These are phyloP conservation scores for Neonectria hederae DNA, from an alignment of 2,329 filamentous ascomycete species.

Conservation along the genomic window DNA sequence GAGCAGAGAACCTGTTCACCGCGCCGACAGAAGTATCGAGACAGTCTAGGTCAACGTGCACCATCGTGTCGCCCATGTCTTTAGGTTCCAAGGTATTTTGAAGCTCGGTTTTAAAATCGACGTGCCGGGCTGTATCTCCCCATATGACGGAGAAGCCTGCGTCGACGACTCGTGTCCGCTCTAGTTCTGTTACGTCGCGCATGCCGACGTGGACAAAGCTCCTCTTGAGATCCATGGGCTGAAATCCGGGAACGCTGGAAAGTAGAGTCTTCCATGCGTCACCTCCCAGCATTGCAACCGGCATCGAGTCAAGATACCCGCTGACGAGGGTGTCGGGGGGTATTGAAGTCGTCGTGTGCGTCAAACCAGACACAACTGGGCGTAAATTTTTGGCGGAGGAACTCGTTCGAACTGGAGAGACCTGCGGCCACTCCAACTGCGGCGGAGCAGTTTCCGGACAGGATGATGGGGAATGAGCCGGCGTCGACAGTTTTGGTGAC, in stretches of 20 bases:
- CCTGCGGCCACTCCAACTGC: constrained; percentile 50
- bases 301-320: constrained; percentile 43
- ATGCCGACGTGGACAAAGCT: constrained; percentile 40
- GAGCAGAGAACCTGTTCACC: constrained; percentile 49
- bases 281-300: constrained; percentile 40
- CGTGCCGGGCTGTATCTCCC: constrained; percentile 31
- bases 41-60: constrained; percentile 50
- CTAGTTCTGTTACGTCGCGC: constrained; percentile 43
- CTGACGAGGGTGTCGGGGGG: constrained; percentile 38
- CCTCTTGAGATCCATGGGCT: constrained; percentile 27
- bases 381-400: constrained; percentile 8
- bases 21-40: constrained; percentile 46
- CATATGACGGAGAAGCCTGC: constrained; percentile 45
- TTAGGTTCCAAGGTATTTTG: constrained; percentile 22
- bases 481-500: constrained; percentile 41
- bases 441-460: constrained; percentile 52
- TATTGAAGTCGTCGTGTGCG: constrained; percentile 53
- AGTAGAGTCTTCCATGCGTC: constrained; percentile 39
- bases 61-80: constrained; percentile 32
- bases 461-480: constrained; percentile 49
- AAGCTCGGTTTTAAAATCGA: constrained; percentile 30
- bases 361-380: constrained; percentile 53
- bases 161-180: constrained; percentile 44
- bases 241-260: constrained; percentile 33
- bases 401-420: constrained; percentile 25